Base-by-base conservation (phyloP, 2,329 filamentous ascomycete genomes). In the Diaporthe nobilis region DNA sequence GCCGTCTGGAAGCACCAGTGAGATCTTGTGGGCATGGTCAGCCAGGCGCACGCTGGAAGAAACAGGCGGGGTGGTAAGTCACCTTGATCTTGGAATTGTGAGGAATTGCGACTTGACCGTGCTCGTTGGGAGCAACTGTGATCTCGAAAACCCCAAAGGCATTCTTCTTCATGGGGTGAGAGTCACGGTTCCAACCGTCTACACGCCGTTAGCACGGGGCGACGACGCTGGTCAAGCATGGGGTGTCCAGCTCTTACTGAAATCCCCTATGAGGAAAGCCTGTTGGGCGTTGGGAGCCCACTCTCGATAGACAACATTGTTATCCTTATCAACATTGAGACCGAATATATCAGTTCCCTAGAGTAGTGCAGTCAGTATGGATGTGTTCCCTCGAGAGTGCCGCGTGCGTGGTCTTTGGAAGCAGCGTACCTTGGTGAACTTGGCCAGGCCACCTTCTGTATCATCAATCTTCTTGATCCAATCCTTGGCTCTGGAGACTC, bases 71-170 rank as follows among this genome's bases (percentile, higher is more conserved):
- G 39, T 63, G n/a, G n/a, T 22, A 20, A 47, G 25, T 37, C 68
- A 96, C 96, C 93, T 99, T 99, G 85, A 99, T 86, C 86, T 98
- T 99, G 80, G 95, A 97, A 79, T 98, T 95, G 86, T 99, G 97
- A 67, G 93, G 90, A 81, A 99, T 98, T 5, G 92, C 93, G 60
- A 95, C 89, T 77, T 94, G 86, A 47, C 96, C 95, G 81, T 95
- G 85, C 47, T 78, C 82, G 75, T 90, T 90, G 63, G 94, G 91
- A 15, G 94, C 94, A 12, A 99, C 80, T 1, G 88, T 90, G 71
- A 98, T 92, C 82, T 98, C 94, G 86, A 96, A 99, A 39, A 97
- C 93, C 6, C 97, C 97, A 83, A 92, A 98, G 55, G 89, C 85
- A 81, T 97, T 91, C 86, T 94, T 97, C 81, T 90, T 94, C 97